phyloP scores from a whole-genome alignment of 83 land plant genomes.

The Picea abies region DNA sequence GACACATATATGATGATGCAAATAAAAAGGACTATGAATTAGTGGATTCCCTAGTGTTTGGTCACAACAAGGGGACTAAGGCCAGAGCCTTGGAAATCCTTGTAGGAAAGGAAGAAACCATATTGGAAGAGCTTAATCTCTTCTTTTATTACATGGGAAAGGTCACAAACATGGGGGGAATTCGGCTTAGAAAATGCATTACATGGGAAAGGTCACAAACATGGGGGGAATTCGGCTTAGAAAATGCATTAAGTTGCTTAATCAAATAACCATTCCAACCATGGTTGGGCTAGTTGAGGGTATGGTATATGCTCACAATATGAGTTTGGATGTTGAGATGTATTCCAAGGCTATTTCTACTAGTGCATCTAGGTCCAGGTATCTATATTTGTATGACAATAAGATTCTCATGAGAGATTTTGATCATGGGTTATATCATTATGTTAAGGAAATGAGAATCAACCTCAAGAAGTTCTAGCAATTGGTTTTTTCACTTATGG shows the following conservation, averaged over 20 bases:
- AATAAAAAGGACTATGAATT: conserved; percentile 32
- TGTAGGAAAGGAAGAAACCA: conserved; percentile 61
- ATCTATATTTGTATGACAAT: conserved; percentile 80
- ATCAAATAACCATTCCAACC: conserved; percentile 79
- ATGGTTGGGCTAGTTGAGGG: conserved; percentile 98
- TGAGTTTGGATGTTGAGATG: conserved; percentile 54
- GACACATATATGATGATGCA: conserved; percentile 54
- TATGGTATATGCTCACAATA: conserved; percentile 84
- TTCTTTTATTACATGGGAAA: conserved; percentile 58
- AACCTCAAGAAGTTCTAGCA: too few relatives aligned
- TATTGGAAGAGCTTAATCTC: conserved; percentile 34
- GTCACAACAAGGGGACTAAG: conserved; percentile 76
- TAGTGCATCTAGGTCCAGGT: conserved; percentile 87
- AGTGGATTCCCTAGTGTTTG: conserved; percentile 79
- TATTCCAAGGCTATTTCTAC: conserved; percentile 62
- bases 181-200: too few relatives aligned
- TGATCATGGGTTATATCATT: conserved; percentile 91
- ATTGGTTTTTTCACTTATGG: too few relatives aligned
- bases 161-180: conserved; percentile 69
- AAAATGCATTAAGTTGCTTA: conserved; percentile 65
- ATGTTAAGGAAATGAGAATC: conserved; percentile 64
- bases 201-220: conserved; percentile 66
- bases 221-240: conserved; percentile 71
- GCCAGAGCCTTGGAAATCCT: conserved; percentile 56
- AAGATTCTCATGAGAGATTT: conserved; percentile 88